Evolutionary conservation across 169 alveolate genomes (phyloP).

Genomic region (Babesia sp.): DNA sequence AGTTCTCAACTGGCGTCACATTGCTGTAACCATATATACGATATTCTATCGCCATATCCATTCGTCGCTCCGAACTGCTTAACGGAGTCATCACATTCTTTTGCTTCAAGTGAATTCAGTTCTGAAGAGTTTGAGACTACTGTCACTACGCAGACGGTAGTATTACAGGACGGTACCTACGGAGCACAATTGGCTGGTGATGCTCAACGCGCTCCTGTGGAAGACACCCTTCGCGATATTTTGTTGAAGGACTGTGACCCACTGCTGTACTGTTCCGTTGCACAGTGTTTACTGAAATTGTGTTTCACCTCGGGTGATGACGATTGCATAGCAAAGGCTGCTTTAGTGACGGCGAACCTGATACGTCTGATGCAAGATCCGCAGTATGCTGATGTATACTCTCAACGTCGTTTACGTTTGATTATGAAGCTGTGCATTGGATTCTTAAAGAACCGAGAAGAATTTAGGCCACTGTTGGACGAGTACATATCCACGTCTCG

Average conservation of each 20-base stretch:
- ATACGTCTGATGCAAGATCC: constrained; percentile 16
- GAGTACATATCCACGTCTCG: constrained; percentile 25
- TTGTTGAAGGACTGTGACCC: constrained; percentile 45
- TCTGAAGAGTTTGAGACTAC: constrained; percentile 23
- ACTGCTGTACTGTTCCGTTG: constrained; percentile 62
- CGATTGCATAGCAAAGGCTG: constrained; percentile 29
- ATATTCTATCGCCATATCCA: constrained; percentile 79
- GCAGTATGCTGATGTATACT: constrained; percentile 13
- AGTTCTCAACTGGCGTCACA: constrained; percentile 7
- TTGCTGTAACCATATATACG: constrained; percentile 71
- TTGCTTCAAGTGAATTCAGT: not conserved
- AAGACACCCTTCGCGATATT: constrained; percentile 2
- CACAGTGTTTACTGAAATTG: constrained; percentile 53
- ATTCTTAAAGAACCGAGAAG: constrained; percentile 28
- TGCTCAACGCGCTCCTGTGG: not conserved
- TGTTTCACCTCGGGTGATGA: constrained; percentile 29
- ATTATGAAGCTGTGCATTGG: constrained; percentile 43
- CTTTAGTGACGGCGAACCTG: constrained; percentile 40
- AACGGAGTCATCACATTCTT: constrained; percentile 20
- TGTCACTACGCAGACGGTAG: constrained; percentile 83
- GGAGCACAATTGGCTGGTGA: constrained; percentile 85
- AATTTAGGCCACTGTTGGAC: constrained; percentile 22
- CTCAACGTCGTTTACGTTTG: constrained; percentile 29
- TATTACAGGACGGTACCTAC: constrained; percentile 95
- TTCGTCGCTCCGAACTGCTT: constrained; percentile 48